Evolutionary conservation across 495 filamentous ascomycete genomes (phyloP).

Genomic region (Penicillium arizonense): DNA sequence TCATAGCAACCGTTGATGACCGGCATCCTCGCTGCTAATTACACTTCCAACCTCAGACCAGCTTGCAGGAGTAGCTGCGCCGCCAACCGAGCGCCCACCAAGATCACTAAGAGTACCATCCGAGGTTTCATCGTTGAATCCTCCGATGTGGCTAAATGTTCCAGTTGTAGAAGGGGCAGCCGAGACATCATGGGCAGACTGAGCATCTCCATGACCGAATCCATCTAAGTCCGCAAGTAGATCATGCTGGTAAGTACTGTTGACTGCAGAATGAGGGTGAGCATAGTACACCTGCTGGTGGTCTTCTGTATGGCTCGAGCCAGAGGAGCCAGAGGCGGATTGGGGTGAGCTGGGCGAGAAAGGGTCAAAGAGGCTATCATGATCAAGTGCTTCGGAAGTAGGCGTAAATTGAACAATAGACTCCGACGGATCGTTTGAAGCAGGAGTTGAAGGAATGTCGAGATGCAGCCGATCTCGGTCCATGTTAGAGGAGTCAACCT

Average conservation of each 20-base stretch:
- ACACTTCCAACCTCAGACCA: conserved; percentile 81
- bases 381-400: conserved; percentile 39
- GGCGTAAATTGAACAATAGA: conserved; percentile 47
- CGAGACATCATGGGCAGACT: conserved; percentile 27
- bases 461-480: conserved; percentile 22
- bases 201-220: conserved; percentile 7
- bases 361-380: conserved; percentile 19
- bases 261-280: conserved; percentile 31
- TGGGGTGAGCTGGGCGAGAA: conserved; percentile 12
- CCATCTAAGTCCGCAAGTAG: conserved; percentile 13
- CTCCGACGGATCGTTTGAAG: conserved; percentile 38
- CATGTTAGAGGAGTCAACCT: conserved; percentile 27
- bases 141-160: conserved; percentile 36
- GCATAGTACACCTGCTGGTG: conserved; percentile 31
- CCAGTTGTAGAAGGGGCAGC: conserved; percentile 36
- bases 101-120: conserved; percentile 67
- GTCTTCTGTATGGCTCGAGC: conserved; percentile 32
- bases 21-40: conserved; percentile 53
- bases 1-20: conserved; percentile 26
- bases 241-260: conserved; percentile 25
- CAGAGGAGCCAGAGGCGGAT: conserved; percentile 8
- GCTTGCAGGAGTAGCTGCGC: conserved; percentile 62
- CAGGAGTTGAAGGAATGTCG: conserved; percentile 33
- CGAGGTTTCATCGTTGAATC: conserved; percentile 30
- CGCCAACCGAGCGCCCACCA: conserved; percentile 42